Evolutionary conservation across 192 early-diverging fungal species (phyloP), one percentile per base, ranked within the genome.

Genomic region (Umbelopsis vinacea): DNA sequence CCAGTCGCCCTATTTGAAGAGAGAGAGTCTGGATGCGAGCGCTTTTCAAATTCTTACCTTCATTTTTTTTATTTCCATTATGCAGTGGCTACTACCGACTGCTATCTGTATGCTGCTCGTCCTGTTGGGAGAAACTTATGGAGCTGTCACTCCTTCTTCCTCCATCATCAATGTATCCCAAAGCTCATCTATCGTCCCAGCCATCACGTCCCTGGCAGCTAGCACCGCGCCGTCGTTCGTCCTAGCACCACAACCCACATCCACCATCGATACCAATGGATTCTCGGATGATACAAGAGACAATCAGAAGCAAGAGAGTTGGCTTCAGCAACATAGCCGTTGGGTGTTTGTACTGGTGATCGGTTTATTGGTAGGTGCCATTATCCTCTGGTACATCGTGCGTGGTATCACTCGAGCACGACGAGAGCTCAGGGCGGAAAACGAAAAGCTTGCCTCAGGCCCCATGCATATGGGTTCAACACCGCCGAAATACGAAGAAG

Each of bases 321-420:
- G 77, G 77, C 73, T 79, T 7, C 57, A 57, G 53, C 52, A 79
- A 21, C 52, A 79, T 47, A 74, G 74, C 40, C 69, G 77, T 47
- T 79, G 71, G 71, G 73, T 79, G 50, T 79, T 79, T 71, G 47
- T 79, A 9, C 50, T 79, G 24, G 67, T 79, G n/a, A 60, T 79
- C 24, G 77, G 77, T 6, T 19, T 71, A 14, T n/a, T 79, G 2
- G 14, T 74, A 14, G 2, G 53, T 6, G 69, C 52, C 24, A 15
- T 74, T 17, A 24, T 79, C 21, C 47, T 74, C 22, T 79, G 63
- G 47, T 79, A 79, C 57, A 68, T 79, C 24, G 67, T 72, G 12
- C 57, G 57, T 12, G 57, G 57, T 37, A 63, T 63, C 14, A 29
- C 17, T 3, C 26, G 57, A 63, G 57, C 57, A 2, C 9, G 57